A percentile compares a stretch with the other conserved stretches of the same genome.
These are phyloP conservation scores for Aspergillus sp. DNA, from an alignment of 2,329 filamentous ascomycete species.

Conservation along the genomic window DNA sequence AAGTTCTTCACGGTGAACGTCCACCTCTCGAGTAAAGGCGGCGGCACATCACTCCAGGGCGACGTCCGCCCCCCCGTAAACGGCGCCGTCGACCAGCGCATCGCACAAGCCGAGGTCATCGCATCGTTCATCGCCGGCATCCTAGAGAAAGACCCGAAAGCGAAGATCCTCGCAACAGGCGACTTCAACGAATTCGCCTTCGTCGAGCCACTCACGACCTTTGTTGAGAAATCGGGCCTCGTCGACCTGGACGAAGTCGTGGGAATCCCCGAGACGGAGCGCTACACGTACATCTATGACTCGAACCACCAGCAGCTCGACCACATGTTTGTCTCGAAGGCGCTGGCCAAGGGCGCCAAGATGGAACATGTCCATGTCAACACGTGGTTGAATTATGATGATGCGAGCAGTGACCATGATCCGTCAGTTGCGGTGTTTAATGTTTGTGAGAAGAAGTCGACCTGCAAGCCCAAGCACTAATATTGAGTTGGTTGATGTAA, in stretches of 20 bases:
- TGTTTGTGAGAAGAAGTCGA: slow-evolving; percentile 51
- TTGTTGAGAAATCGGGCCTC: slow-evolving; percentile 59
- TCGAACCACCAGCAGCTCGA: slow-evolving; percentile 72
- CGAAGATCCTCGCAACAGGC: slow-evolving; percentile 64
- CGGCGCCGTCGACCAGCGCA: slow-evolving; percentile 62
- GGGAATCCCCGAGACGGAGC: slow-evolving; percentile 58
- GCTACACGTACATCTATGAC: slow-evolving; percentile 73
- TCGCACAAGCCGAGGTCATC: slow-evolving; percentile 62
- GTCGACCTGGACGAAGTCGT: slow-evolving; percentile 66
- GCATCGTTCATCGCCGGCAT: slow-evolving; percentile 64
- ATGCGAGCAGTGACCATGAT: slow-evolving; percentile 70
- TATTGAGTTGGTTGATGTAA: background rate
- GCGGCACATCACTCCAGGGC: slow-evolving; percentile 66
- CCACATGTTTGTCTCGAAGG: slow-evolving; percentile 68
- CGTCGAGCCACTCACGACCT: slow-evolving; percentile 62
- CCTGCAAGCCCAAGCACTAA: background rate
- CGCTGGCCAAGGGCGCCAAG: slow-evolving; percentile 48
- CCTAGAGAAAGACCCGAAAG: slow-evolving; percentile 59
- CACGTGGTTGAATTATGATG: slow-evolving; percentile 64
- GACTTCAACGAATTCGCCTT: slow-evolving; percentile 76
- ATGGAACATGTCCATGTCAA: slow-evolving; percentile 72
- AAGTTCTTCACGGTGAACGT: slow-evolving; percentile 75
- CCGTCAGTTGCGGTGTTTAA: slow-evolving; percentile 68
- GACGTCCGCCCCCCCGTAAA: slow-evolving; percentile 70
- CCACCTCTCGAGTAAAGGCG: slow-evolving; percentile 70